Base-by-base conservation (phyloP, 192 early-diverging fungal species). In the Rhizoclosmatium globosum region DNA sequence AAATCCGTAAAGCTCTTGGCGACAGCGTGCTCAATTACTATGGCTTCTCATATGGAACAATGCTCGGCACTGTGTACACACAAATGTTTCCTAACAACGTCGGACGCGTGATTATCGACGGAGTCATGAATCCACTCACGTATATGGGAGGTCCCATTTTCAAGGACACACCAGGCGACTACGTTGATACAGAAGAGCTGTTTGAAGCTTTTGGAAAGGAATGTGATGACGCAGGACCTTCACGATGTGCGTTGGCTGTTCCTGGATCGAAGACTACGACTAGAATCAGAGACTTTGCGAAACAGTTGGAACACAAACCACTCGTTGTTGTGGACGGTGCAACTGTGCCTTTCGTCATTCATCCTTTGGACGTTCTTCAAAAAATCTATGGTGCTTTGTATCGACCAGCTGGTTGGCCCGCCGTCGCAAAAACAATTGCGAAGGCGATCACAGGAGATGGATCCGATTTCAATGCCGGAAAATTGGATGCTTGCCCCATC, bases 71-170 rank as follows among this genome's bases (percentile, higher is more conserved):
- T 13, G 64, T 64, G 7, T 85, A 85, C 58, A 78, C 62, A 44
- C 85, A 85, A 48, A 70, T 85, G 78, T 85, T 85, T 68, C 84
- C 84, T 7, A 73, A 85, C 61, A 56, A 47, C 41, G 84, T 85
- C 21, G 84, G 82, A 6, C 65, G 66, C 3, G 47, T 85, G 2
- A 69, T 85, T 45, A 6, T 85, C 2, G 84, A 85, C 64, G 82
- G 84, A 2, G 77, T 85, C 66, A 68, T 84, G 57, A 71, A 85
- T 67, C 84, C 82, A 39, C 21, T 60, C 3, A 64, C 62, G 2
- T 64, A 64, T 41, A 64, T 64, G 62, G 62, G 62, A 2, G 62
- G 62, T 38, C 62, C 62, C 19, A 41, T 64, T 11, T 64, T 64
- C 31, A 64, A 64, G 41, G 62, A 64, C 9, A 13, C 62, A 9